Evolutionary conservation across 2,329 filamentous ascomycete genomes (phyloP), one percentile per base, ranked within the genome.

Genomic region (Aspergillus carbonarius): DNA sequence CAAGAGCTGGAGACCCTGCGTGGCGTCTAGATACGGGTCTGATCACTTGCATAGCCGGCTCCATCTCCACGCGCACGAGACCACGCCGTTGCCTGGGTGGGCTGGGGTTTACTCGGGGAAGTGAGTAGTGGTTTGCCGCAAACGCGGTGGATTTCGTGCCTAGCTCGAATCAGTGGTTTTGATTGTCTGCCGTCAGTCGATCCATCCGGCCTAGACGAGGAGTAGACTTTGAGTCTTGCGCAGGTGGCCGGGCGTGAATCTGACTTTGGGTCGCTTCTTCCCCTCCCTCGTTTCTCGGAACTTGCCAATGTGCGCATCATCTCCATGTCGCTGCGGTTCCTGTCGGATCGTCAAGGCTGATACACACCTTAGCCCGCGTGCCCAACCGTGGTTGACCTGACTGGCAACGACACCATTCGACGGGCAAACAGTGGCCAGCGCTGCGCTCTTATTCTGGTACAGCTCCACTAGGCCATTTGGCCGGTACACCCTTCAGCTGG

Each of bases 31-130:
- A 62, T 59, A 66, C 66, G 63, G 65, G 67, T 65, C 66, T 64
- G 57, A 70, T 74, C 65, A 69, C 72, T 64, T 74, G 70, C 72
- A 74, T 72, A 73, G 58, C 69, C 70, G 71, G 65, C 63, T 69
- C 68, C 66, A 67, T 67, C 62, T 62, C 63, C 66, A 58, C 63
- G 61, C 44, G 61, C 66, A 63, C 63, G 61, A 68, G 61, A 57
- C 57, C 60, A 66, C 65, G 55, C 65, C 64, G 64, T 69, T 69
- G 58, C 59, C 60, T 47, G 57, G 60, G 66, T 65, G 60, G 66
- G 60, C 57, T 69, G 59, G 60, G 60, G 60, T 62, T 63, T 59
- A 57, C 49, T 68, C 60, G 64, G 66, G 65, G 65, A 63, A 68
- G 57, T 54, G 52, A 64, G 49, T 59, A 53, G 54, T 66, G 61